Conservation (phyloP, 805 yeast genomes). For the Candida hispaniensis region DNA sequence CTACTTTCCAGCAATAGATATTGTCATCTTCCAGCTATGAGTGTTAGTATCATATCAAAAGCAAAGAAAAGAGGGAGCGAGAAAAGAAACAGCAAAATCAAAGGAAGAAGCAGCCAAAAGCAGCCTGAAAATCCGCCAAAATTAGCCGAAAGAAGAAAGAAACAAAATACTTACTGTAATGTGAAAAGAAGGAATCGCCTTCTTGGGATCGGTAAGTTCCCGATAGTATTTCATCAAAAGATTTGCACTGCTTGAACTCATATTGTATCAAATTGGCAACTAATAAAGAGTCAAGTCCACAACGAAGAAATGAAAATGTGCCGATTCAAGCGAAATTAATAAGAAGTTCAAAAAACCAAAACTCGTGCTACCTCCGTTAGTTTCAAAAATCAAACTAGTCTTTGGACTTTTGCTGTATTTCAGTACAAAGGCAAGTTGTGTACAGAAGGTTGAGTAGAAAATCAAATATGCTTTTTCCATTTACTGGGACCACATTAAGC, state of each 20-base stretch:
- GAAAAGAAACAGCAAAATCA: slow-evolving; percentile 2
- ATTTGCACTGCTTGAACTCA: slow-evolving; percentile 32
- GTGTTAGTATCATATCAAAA: slow-evolving; percentile 11
- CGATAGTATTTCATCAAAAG: slow-evolving; percentile 85
- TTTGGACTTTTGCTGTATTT: too few species aligned
- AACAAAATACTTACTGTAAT: slow-evolving; percentile 36
- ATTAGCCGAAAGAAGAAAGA: not conserved
- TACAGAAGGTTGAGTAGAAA: too few species aligned
- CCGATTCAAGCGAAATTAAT: too few species aligned
- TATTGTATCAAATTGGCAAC: too few species aligned
- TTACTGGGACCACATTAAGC: too few species aligned
- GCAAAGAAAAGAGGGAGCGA: not conserved
- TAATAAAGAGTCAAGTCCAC: too few species aligned
- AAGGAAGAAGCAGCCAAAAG: not conserved
- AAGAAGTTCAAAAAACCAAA: too few species aligned
- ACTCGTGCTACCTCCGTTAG: too few species aligned
- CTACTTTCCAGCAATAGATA: slow-evolving; percentile 51
- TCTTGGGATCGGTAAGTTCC: slow-evolving; percentile 87
- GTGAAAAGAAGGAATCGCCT: slow-evolving; percentile 62
- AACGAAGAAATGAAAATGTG: too few species aligned
- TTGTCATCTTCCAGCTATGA: slow-evolving; percentile 42
- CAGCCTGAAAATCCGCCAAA: slow-evolving; percentile 3
- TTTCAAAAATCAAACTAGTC: too few species aligned
- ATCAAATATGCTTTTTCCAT: too few species aligned
- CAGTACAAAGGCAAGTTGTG: too few species aligned